Percentiles rank a stretch among this genome's conserved stretches.
These are phyloP conservation scores for Daldinia caldariorum DNA, from an alignment of 495 filamentous ascomycete species.

Conservation along the genomic window DNA sequence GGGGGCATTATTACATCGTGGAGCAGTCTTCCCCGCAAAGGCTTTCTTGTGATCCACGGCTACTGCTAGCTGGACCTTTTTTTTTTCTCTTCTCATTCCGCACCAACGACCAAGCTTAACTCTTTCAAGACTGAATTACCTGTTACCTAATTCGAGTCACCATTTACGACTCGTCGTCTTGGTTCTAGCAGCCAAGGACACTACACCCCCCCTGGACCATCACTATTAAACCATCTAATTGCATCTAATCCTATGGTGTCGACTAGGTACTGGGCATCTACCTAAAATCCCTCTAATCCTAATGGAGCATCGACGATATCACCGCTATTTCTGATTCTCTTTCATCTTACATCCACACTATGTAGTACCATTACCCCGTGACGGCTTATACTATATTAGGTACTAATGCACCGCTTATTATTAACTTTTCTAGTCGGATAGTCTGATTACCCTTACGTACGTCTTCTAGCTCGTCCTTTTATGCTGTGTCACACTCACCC, in stretches of 20 bases:
- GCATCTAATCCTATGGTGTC: constrained; percentile 26
- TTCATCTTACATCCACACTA: constrained; percentile 4
- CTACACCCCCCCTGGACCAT: not conserved
- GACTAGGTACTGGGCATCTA: constrained; percentile 2
- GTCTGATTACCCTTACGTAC: constrained; percentile 21
- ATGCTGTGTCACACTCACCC: constrained; percentile 38
- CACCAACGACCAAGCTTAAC: constrained; percentile 20
- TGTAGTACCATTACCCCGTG: constrained; percentile 18
- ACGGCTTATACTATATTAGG: constrained; percentile 3
- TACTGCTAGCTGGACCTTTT: constrained; percentile 21
- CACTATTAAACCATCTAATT: constrained; percentile 1
- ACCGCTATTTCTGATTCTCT: constrained; percentile 35
- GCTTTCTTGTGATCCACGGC: constrained; percentile 33
- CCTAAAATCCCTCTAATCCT: constrained; percentile 15
- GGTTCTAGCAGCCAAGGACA: not conserved
- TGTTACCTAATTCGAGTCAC: constrained; percentile 15
- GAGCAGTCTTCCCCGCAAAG: constrained; percentile 36
- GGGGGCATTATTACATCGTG: constrained; percentile 40
- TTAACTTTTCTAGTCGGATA: constrained; percentile 11
- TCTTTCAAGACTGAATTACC: constrained; percentile 8
- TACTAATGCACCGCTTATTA: constrained; percentile 28
- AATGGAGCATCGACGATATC: constrained; percentile 23
- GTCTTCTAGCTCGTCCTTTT: constrained; percentile 19
- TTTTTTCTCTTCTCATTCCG: not conserved
- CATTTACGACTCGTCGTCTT: not conserved